A percentile compares a stretch with the other conserved stretches of the same genome.
These are phyloP conservation scores for Didymella sp. DNA, from an alignment of 2,329 filamentous ascomycete genomes.

Conservation along the genomic window DNA sequence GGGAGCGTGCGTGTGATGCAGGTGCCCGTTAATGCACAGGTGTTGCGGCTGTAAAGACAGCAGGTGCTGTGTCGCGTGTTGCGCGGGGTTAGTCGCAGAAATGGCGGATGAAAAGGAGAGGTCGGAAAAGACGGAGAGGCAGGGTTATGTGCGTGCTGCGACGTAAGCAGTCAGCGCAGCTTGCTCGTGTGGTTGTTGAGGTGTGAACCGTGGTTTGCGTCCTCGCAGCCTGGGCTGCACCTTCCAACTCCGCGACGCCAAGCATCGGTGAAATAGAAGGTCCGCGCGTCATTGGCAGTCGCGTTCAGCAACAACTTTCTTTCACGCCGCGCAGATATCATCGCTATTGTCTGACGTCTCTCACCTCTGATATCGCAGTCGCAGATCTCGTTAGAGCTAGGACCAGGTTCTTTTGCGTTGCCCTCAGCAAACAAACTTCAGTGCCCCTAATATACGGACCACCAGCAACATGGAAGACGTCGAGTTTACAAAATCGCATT, in stretches of 20 bases:
- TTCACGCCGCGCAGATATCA: conserved; percentile 15
- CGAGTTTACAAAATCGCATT: conserved; percentile 49
- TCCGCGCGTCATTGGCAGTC: conserved; percentile 35
- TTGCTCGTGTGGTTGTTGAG: not conserved
- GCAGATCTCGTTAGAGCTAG: not conserved
- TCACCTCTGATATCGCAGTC: not conserved
- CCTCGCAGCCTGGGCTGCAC: conserved; percentile 4
- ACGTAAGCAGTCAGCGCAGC: not conserved
- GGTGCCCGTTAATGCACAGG: conserved; percentile 9
- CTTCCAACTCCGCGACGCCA: conserved; percentile 18
- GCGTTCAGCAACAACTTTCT: conserved; percentile 28
- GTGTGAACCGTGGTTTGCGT: conserved; percentile 1
- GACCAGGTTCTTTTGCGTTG: not conserved
- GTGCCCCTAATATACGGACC: conserved; percentile 1
- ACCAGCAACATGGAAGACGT: conserved; percentile 52
- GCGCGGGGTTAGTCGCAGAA: conserved; percentile 10
- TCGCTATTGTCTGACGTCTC: conserved; percentile 9
- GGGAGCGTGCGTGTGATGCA: conserved; percentile 19
- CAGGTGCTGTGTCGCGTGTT: conserved; percentile 13
- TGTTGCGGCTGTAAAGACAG: conserved; percentile 10
- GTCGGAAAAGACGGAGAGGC: not conserved
- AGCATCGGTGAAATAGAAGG: conserved; percentile 25
- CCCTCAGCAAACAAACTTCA: not conserved
- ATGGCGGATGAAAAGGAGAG: not conserved
- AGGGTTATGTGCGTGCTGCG: not conserved